Evolutionary conservation across 1,139 yeast genomes (phyloP).

Genomic region (Yamadazyma dendronema): DNA sequence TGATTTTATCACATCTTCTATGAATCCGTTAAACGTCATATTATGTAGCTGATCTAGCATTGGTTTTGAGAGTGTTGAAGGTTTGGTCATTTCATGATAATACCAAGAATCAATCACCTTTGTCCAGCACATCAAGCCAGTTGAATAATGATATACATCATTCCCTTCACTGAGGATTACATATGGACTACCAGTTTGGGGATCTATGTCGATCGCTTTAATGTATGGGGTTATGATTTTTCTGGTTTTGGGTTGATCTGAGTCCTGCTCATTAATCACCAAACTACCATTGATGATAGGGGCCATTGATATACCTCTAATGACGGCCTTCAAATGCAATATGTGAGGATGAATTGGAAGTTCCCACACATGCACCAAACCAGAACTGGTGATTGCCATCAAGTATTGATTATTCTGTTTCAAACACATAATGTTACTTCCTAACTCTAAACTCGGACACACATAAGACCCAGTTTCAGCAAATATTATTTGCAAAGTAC

Average conservation of each 20-base stretch:
- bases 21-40: conserved; percentile 17
- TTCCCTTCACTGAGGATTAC: conserved; percentile 31
- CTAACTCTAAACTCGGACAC: conserved; percentile 60
- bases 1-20: conserved; percentile 20
- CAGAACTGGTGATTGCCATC: conserved; percentile 52
- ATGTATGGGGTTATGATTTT: conserved; percentile 25
- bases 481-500: conserved; percentile 66
- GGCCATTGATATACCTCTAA: conserved; percentile 50
- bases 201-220: conserved; percentile 29
- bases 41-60: conserved; percentile 10
- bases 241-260: neutral
- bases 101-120: conserved; percentile 51
- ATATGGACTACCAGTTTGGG: conserved; percentile 40
- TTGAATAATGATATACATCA: conserved; percentile 42
- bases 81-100: conserved; percentile 15
- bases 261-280: conserved; percentile 8
- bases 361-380: conserved; percentile 51
- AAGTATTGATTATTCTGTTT: conserved; percentile 53
- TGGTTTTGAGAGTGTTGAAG: conserved; percentile 2
- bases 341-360: conserved; percentile 20
- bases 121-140: conserved; percentile 45
- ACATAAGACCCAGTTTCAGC: conserved; percentile 55
- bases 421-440: conserved; percentile 50
- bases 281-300: conserved; percentile 42
- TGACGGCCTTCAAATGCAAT: conserved; percentile 23